Evolutionary conservation across 2,329 filamentous ascomycete genomes (phyloP).

Genomic region (Zymoseptoria passerinii): DNA sequence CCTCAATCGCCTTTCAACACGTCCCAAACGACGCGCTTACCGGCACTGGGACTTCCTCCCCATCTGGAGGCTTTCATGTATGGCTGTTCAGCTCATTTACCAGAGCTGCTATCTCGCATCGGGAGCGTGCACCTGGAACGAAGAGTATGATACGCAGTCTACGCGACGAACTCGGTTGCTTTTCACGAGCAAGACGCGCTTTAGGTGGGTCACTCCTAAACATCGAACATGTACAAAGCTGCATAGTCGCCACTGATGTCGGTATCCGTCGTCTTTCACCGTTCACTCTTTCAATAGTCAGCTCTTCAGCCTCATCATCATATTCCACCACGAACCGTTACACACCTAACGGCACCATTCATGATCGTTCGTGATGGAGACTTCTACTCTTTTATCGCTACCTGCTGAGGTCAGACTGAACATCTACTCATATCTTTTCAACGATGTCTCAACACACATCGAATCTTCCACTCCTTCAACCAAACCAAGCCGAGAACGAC

Average conservation of each 20-base stretch:
- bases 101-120: neutral
- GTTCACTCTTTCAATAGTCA: neutral
- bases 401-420: constrained; percentile 11
- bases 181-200: neutral
- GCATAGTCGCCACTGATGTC: neutral
- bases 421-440: constrained; percentile 13
- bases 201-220: neutral
- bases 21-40: neutral
- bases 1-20: neutral
- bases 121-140: neutral
- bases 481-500: neutral
- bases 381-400: constrained; percentile 7
- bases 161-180: neutral
- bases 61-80: neutral
- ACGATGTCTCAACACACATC: constrained; percentile 9
- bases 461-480: constrained; percentile 1
- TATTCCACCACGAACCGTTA: neutral
- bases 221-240: neutral
- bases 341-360: neutral
- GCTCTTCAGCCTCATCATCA: neutral
- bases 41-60: neutral
- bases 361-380: neutral
- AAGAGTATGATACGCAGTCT: neutral
- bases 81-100: neutral
- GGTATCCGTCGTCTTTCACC: neutral